phyloP scores from a whole-genome alignment of 768 basidiomycete genomes.

The Pisolithus microcarpus region DNA sequence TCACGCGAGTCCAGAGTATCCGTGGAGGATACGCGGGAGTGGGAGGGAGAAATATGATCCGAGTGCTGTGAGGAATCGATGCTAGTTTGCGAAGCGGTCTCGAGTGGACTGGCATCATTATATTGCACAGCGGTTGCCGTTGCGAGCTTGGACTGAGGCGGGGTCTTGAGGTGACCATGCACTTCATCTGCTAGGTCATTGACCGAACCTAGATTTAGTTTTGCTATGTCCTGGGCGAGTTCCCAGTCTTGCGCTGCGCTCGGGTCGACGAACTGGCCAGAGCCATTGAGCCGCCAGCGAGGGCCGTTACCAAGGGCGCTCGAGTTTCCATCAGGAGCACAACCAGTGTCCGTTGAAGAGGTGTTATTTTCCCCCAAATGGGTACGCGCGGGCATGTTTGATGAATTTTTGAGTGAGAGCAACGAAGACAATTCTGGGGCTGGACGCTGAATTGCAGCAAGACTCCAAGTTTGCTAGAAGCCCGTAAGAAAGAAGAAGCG shows the following conservation, averaged over 20 bases:
- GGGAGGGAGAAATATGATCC: conserved; percentile 58
- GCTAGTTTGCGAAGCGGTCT: conserved; percentile 65
- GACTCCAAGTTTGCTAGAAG: conserved; percentile 41
- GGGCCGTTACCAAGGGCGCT: conserved; percentile 31
- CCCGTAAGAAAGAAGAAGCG: conserved; percentile 19
- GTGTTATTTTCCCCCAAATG: conserved; percentile 19
- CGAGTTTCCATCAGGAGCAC: conserved; percentile 34
- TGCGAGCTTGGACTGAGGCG: conserved; percentile 58
- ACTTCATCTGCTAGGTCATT: conserved; percentile 45
- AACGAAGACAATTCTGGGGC: conserved; percentile 30
- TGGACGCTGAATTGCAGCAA: conserved; percentile 34
- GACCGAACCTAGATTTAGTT: conserved; percentile 59
- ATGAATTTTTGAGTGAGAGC: conserved; percentile 32
- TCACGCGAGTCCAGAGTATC: conserved; percentile 62
- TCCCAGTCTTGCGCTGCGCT: conserved; percentile 57
- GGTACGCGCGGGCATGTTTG: conserved; percentile 43
- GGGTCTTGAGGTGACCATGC: conserved; percentile 50
- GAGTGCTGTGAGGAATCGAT: conserved; percentile 62
- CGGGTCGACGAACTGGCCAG: conserved; percentile 54
- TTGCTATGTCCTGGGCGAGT: conserved; percentile 64
- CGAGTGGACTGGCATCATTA: conserved; percentile 63
- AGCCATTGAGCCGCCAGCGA: conserved; percentile 60
- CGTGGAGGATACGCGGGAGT: conserved; percentile 79
- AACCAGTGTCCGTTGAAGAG: conserved; percentile 18
- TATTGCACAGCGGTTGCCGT: conserved; percentile 46